phyloP scores from a whole-genome alignment of 169 alveolate species.

The Eimeria sp. region DNA sequence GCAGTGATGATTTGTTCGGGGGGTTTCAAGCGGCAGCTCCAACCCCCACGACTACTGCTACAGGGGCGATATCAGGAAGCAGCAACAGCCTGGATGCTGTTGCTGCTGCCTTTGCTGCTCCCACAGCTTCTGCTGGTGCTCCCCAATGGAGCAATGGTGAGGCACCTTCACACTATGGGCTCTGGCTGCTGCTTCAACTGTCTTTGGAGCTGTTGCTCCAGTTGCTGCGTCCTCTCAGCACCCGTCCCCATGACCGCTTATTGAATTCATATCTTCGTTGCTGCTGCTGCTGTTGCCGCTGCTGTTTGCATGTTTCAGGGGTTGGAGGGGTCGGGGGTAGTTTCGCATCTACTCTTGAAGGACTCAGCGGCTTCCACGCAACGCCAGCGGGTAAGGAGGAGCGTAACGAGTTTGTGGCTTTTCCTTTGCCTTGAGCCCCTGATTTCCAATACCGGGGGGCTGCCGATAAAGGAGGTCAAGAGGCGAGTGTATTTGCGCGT shows the following conservation, averaged over 20 bases:
- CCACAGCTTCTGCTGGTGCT: conserved; percentile 38
- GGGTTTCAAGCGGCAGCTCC: conserved; percentile 51
- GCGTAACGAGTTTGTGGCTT: neutral
- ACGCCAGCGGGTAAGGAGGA: neutral
- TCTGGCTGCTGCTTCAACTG: conserved; percentile 14
- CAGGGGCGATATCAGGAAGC: conserved; percentile 7
- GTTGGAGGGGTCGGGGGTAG: neutral
- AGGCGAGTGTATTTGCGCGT: neutral
- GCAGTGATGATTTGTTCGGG: conserved; percentile 52
- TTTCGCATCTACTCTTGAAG: neutral
- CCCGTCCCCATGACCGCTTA: neutral
- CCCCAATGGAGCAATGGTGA: conserved; percentile 41
- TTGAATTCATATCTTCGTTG: neutral
- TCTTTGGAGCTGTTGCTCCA: neutral
- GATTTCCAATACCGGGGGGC: no score
- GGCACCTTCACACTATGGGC: neutral
- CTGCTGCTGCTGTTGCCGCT: conserved; percentile 27
- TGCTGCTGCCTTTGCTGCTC: conserved; percentile 69
- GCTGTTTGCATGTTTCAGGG: neutral
- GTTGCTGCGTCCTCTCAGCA: neutral
- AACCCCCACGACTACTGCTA: neutral
- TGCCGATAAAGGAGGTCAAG: neutral
- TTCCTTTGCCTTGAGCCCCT: neutral
- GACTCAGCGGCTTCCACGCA: neutral
- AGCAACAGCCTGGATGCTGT: conserved; percentile 32